Conservation (phyloP, 2,329 filamentous ascomycete genomes). For the Ampelomyces quisqualis region DNA sequence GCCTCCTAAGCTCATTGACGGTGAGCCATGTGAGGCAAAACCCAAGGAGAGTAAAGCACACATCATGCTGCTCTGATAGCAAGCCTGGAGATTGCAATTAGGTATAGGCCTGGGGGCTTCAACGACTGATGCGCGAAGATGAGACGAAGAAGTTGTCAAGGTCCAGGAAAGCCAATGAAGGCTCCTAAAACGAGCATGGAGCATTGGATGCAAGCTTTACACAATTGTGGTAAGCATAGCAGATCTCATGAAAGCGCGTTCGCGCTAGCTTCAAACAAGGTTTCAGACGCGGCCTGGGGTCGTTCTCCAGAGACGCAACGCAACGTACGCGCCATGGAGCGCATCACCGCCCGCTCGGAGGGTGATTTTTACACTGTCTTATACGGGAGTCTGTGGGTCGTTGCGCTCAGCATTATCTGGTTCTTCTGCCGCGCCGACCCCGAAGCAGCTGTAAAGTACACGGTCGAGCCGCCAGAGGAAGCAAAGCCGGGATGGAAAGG, state of each 20-base stretch:
- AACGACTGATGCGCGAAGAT: no score
- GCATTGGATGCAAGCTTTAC: not conserved
- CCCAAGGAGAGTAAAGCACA: no score
- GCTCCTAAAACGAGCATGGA: no score
- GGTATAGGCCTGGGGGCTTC: no score
- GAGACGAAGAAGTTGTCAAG: no score
- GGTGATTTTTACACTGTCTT: slow-evolving; percentile 20
- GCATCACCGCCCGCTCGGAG: slow-evolving; percentile 26
- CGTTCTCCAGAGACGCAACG: no score
- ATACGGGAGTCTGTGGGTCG: slow-evolving; percentile 24
- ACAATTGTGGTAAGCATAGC: not conserved
- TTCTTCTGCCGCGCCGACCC: slow-evolving; percentile 30
- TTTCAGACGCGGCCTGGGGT: no score
- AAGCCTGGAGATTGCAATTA: no score
- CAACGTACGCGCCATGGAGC: slow-evolving; percentile 26
- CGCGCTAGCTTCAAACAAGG: slow-evolving; percentile 5
- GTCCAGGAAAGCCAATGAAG: no score
- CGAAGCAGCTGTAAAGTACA: slow-evolving; percentile 58
- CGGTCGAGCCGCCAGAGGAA: slow-evolving; percentile 62
- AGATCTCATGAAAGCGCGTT: not conserved
- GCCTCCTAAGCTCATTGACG: no score
- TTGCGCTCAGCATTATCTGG: slow-evolving; percentile 27
- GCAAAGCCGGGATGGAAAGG: slow-evolving; percentile 57
- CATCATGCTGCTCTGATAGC: no score
- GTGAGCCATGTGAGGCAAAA: no score